Evolutionary conservation across 768 basidiomycete species (phyloP).

Genomic region (Scleroderma citrinum): DNA sequence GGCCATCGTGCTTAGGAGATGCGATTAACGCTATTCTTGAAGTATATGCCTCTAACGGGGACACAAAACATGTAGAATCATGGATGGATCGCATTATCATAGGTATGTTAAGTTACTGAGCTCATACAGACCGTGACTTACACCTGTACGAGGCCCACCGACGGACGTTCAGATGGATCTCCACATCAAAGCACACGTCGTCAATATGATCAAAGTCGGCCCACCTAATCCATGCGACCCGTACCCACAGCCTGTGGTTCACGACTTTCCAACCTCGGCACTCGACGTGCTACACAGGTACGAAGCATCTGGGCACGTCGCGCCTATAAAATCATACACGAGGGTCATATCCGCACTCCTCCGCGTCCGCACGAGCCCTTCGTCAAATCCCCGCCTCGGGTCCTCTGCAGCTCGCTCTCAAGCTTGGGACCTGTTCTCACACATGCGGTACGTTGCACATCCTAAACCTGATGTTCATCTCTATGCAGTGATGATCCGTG

Average conservation of each 20-base stretch:
- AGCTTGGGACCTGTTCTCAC: constrained; percentile 91
- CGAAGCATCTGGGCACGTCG: constrained; percentile 55
- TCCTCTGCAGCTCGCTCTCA: constrained; percentile 56
- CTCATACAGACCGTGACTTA: not conserved
- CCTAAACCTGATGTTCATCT: constrained; percentile 65
- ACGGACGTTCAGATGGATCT: constrained; percentile 60
- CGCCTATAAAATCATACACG: constrained; percentile 73
- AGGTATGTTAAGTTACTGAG: constrained; percentile 31
- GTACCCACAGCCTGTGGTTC: constrained; percentile 27
- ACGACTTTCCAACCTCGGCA: constrained; percentile 54
- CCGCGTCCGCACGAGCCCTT: constrained; percentile 33
- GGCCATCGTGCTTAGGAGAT: constrained; percentile 36
- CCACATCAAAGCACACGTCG: constrained; percentile 63
- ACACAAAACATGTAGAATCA: constrained; percentile 45
- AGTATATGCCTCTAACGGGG: constrained; percentile 42
- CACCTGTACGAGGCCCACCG: constrained; percentile 27
- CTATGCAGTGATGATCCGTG: constrained; percentile 83
- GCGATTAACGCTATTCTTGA: constrained; percentile 43
- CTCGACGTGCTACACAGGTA: constrained; percentile 65
- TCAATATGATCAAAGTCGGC: constrained; percentile 3
- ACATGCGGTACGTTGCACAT: constrained; percentile 96
- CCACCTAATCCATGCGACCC: constrained; percentile 30
- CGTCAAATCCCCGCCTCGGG: constrained; percentile 18
- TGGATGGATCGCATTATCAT: constrained; percentile 37
- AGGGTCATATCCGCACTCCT: constrained; percentile 57